Percentiles rank a stretch among this genome's conserved stretches.
Evolutionary conservation across 2,329 filamentous ascomycete genomes (phyloP).

Genomic region (Tympanopsis confertula): DNA sequence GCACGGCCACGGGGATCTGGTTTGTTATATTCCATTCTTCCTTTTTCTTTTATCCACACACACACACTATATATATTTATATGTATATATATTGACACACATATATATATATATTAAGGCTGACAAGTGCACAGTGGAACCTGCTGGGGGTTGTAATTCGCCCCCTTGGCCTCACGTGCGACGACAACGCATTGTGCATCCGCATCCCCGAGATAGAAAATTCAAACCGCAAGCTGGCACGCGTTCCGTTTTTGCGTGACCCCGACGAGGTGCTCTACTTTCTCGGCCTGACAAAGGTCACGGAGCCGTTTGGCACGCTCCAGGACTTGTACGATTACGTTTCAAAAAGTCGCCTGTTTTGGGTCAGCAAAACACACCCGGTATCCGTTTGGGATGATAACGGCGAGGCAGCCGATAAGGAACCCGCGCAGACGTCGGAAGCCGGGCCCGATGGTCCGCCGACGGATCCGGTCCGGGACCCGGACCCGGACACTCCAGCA

Average conservation of each 20-base stretch:
- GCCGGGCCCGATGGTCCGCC: too few relatives aligned
- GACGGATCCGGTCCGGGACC: too few relatives aligned
- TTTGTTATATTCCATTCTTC: too few relatives aligned
- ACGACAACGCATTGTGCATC: slow-evolving; percentile 50
- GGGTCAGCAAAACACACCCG: slow-evolving; percentile 18
- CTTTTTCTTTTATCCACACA: too few relatives aligned
- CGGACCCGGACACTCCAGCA: too few relatives aligned
- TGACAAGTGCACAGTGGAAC: slow-evolving; percentile 36
- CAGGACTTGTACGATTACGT: slow-evolving; percentile 53
- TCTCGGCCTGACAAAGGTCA: slow-evolving; percentile 45
- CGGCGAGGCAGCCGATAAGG: slow-evolving; percentile 18
- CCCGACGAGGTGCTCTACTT: slow-evolving; percentile 46
- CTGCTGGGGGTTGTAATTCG: slow-evolving; percentile 52
- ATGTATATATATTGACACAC: too few relatives aligned
- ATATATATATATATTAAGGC: slow-evolving; percentile 3
- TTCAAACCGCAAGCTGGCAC: slow-evolving; percentile 39
- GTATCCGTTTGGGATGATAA: slow-evolving; percentile 6
- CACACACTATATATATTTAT: too few relatives aligned
- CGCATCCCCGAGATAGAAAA: slow-evolving; percentile 58
- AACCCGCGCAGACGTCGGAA: too few relatives aligned
- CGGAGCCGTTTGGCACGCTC: slow-evolving; percentile 38
- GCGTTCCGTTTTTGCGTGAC: slow-evolving; percentile 47
- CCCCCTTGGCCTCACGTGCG: slow-evolving; percentile 53
- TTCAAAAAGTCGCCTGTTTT: slow-evolving; percentile 45
- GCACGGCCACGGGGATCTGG: slow-evolving; percentile 58